These are phyloP conservation scores for Suillus subalutaceus DNA, from an alignment of 768 basidiomycete genomes.

Conservation along the genomic window DNA sequence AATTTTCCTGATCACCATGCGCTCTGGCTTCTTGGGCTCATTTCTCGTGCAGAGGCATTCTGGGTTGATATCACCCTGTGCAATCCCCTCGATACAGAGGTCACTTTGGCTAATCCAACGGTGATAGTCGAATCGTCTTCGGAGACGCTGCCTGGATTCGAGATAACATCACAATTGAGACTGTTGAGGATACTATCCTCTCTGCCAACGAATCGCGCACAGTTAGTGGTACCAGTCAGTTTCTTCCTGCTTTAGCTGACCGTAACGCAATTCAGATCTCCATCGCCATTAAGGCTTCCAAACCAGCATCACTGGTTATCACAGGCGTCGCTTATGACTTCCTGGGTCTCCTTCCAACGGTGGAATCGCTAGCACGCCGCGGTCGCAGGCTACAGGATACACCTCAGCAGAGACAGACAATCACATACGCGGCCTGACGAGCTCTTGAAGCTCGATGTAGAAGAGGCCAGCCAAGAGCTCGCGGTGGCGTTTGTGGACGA, in stretches of 20 bases:
- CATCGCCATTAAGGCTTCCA: conserved; percentile 57
- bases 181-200: conserved; percentile 63
- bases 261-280: conserved; percentile 48
- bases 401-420: conserved; percentile 63
- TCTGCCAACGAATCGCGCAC: conserved; percentile 64
- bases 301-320: conserved; percentile 56
- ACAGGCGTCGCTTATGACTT: conserved; percentile 68
- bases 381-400: conserved; percentile 81
- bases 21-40: conserved; percentile 7
- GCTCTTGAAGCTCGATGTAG: conserved; percentile 61
- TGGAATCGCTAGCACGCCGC: conserved; percentile 67
- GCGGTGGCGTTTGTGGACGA: conserved; percentile 58
- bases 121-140: conserved; percentile 48
- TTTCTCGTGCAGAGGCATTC: conserved; percentile 57
- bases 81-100: conserved; percentile 76
- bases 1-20: conserved; percentile 17
- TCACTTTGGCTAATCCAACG: conserved; percentile 67
- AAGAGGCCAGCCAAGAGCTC: conserved; percentile 67
- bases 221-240: conserved; percentile 42
- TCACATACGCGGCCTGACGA: conserved; percentile 73
- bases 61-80: conserved; percentile 72
- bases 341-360: conserved; percentile 68
- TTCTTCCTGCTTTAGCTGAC: conserved; percentile 7
- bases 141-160: conserved; percentile 35
- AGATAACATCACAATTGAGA: conserved; percentile 56